Percentiles rank a stretch among this genome's conserved stretches.
Conservation (phyloP, 805 yeast genomes). For the Maudiozyma barnettii region DNA sequence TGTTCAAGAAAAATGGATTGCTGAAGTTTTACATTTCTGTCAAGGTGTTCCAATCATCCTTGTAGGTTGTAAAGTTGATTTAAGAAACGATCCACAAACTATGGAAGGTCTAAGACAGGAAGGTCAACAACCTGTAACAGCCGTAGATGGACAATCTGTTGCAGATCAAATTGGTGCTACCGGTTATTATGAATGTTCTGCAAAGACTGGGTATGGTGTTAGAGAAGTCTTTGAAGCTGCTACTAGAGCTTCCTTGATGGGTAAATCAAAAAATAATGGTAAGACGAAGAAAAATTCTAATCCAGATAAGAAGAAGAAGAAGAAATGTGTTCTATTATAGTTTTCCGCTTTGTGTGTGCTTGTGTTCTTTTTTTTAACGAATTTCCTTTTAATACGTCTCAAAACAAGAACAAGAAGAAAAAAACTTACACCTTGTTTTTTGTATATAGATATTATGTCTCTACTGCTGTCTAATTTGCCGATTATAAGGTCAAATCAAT, state of each 20-base stretch:
- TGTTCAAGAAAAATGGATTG: conserved; percentile 92
- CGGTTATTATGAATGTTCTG: conserved; percentile 74
- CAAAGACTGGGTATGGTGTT: conserved; percentile 86
- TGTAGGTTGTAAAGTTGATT: conserved; percentile 86
- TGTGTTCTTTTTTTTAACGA: not conserved
- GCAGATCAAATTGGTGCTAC: conserved; percentile 75
- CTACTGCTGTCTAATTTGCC: not conserved
- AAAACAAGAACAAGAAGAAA: not conserved
- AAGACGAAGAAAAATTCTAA: conserved; percentile 15
- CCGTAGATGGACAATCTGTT: conserved; percentile 49
- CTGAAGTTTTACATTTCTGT: conserved; percentile 88
- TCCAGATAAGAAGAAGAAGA: conserved; percentile 19
- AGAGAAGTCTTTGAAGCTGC: conserved; percentile 89
- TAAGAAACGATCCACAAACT: conserved; percentile 72
- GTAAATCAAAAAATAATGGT: conserved; percentile 29
- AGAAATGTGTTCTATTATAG: conserved; percentile 43
- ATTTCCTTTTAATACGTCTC: not conserved
- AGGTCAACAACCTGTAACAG: conserved; percentile 26
- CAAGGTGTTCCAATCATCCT: conserved; percentile 86
- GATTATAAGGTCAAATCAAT: not conserved
- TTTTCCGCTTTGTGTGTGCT: not conserved
- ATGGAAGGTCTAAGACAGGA: conserved; percentile 53
- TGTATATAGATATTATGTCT: too few species aligned
- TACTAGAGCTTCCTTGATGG: conserved; percentile 68
- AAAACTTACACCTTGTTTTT: not conserved